Conservation (phyloP, 2,329 filamentous ascomycete genomes). For the Claviceps purpurea region DNA sequence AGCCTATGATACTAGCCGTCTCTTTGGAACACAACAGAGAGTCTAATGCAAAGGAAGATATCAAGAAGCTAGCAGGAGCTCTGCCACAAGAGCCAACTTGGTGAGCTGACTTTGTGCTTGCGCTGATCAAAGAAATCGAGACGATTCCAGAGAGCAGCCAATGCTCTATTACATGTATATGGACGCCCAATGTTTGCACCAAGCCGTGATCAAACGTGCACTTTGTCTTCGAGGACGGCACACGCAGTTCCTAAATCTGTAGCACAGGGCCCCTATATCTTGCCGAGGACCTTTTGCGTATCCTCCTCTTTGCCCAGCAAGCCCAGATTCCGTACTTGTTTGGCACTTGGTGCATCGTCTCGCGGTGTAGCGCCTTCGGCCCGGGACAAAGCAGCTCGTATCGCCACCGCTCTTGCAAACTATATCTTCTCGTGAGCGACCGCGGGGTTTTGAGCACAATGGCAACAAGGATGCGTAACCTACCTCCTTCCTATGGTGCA, state of each 20-base stretch:
- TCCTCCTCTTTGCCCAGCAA: conserved; percentile 76
- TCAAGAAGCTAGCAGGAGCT: background rate
- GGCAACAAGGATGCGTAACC: conserved; percentile 14
- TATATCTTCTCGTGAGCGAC: conserved; percentile 23
- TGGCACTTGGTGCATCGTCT: conserved; percentile 69
- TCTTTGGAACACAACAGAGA: background rate
- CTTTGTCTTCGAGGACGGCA: background rate
- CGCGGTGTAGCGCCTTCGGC: conserved; percentile 60
- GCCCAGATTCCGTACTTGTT: conserved; percentile 78
- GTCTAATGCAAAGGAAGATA: background rate
- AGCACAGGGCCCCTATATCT: conserved; percentile 10
- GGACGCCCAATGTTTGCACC: background rate
- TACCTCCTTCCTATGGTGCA: conserved; percentile 99
- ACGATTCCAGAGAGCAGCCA: background rate
- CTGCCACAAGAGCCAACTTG: background rate
- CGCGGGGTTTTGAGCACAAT: background rate
- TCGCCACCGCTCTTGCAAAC: conserved; percentile 63
- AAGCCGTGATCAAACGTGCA: background rate
- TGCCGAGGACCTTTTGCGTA: conserved; percentile 44
- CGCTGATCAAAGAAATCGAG: background rate
- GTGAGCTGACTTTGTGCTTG: background rate
- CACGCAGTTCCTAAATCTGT: background rate
- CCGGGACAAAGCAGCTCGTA: conserved; percentile 79
- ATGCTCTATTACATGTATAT: background rate
- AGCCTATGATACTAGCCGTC: background rate